Evolutionary conservation across 2,329 filamentous ascomycete genomes (phyloP), one percentile per base, ranked within the genome.

Genomic region (Tolypocladium pustulatum): DNA sequence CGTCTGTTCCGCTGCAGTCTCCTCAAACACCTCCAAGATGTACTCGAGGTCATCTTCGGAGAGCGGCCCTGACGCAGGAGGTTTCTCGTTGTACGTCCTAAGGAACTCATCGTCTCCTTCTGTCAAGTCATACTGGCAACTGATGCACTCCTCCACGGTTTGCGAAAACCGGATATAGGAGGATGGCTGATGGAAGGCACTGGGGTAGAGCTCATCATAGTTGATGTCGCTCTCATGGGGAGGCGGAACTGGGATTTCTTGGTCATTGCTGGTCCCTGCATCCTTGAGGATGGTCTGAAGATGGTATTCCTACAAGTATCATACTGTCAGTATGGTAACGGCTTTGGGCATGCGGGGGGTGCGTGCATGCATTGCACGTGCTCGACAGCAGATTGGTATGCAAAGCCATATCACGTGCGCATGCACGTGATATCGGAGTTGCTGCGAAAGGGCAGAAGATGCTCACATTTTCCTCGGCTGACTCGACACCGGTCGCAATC

Each of bases 131-230:
- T 99, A 99, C 67, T 87, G 84, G 71, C 88, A 89, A 67, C 90
- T 89, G 69, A 91, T 88, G 67, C 89, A 96, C 75, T 99, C 94
- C 76, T 99, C 94, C 61, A 99, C 93, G 3, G 94, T 99, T 65
- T 96, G 93, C 63, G 94, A 97, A 77, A 96, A 97, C 64, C 93
- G 91, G 71, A 99, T 96, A 75, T 97, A 97, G 61, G 92, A 94
- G 61, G 87, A 86, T 57, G 94, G 91, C 73, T 95, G 88, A 68
- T 86, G 83, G 75, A 93, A 97, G 59, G 80, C 78, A 64, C 83
- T 85, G 55, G 88, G 84, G 71, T 97, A 97, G 66, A 97, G 83
- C 68, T 88, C 84, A 74, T 95, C 90, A 86, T 97, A 99, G 74
- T 90, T 84, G 74, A 93, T 76, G 64, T 80, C 76, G 67, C 82